A percentile compares a stretch with the other conserved stretches of the same genome.
phyloP scores from a whole-genome alignment of 1,284 basidiomycete genomes.

The Irpex sp. region DNA sequence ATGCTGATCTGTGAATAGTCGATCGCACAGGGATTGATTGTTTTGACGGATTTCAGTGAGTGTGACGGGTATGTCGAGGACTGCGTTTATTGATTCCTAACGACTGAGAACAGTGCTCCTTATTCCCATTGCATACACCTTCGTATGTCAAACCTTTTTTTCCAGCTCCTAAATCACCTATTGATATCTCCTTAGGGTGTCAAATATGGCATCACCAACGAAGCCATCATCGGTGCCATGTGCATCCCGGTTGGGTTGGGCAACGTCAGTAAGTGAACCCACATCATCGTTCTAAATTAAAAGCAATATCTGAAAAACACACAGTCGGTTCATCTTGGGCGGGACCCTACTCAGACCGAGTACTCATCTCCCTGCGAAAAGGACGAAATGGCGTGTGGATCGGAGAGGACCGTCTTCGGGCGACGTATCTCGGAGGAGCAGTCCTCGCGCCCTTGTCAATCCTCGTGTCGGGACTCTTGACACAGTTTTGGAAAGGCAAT shows the following conservation, averaged over 20 bases:
- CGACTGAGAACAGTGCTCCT: conserved; percentile 27
- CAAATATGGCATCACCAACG: conserved; percentile 56
- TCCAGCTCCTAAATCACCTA: not conserved
- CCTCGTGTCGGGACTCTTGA: conserved; percentile 30
- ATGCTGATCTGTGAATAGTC: conserved; percentile 27
- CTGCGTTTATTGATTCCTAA: not conserved
- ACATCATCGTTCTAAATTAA: not conserved
- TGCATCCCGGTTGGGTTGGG: conserved; percentile 61
- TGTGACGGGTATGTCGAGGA: not conserved
- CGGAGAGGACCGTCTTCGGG: conserved; percentile 61
- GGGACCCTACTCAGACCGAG: conserved; percentile 49
- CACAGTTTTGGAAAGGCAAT: conserved; percentile 35
- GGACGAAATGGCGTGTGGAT: conserved; percentile 43
- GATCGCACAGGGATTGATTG: conserved; percentile 32
- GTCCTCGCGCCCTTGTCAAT: conserved; percentile 42
- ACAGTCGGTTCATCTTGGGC: conserved; percentile 50
- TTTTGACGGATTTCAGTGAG: conserved; percentile 43
- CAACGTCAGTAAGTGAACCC: conserved; percentile 44
- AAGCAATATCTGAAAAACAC: not conserved
- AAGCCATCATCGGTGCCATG: conserved; percentile 55
- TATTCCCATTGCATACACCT: conserved; percentile 36
- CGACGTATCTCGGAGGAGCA: conserved; percentile 41
- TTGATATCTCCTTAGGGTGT: conserved; percentile 45
- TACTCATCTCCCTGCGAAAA: conserved; percentile 43
- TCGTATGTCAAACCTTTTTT: conserved; percentile 32